A percentile compares a stretch with the other conserved stretches of the same genome.
phyloP scores from a whole-genome alignment of 495 filamentous ascomycete species.

The Aspergillus sclerotioniger region DNA sequence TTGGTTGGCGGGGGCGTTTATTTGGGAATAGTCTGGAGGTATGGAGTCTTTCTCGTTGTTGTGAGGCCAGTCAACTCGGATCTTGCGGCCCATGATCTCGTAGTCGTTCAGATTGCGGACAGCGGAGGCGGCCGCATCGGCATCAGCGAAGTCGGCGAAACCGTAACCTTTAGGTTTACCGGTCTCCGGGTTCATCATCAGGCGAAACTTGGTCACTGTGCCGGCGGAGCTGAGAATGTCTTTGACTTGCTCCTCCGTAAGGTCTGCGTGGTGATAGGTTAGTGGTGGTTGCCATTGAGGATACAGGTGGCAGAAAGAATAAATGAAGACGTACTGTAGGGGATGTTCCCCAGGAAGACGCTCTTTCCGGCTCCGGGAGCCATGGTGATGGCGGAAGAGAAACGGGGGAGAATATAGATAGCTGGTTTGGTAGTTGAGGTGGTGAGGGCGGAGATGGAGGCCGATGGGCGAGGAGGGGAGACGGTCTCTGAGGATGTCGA shows the following conservation, averaged over 20 bases:
- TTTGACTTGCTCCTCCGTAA: slow-evolving; percentile 91
- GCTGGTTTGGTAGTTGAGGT: not conserved
- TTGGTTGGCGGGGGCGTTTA: too few species aligned
- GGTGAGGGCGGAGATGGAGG: not conserved
- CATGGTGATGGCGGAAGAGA: slow-evolving; percentile 38
- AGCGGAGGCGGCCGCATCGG: slow-evolving; percentile 87
- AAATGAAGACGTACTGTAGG: slow-evolving; percentile 49
- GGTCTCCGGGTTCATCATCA: slow-evolving; percentile 95
- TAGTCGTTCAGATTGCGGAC: slow-evolving; percentile 95
- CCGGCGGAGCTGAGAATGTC: slow-evolving; percentile 87
- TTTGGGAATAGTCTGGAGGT: slow-evolving; percentile 45
- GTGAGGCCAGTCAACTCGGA: slow-evolving; percentile 93
- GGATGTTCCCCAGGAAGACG: slow-evolving; percentile 85
- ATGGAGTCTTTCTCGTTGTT: slow-evolving; percentile 78
- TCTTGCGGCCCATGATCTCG: slow-evolving; percentile 92
- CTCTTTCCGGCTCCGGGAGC: slow-evolving; percentile 57
- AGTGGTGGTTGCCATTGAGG: not conserved
- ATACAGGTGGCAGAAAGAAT: not conserved
- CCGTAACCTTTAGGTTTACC: slow-evolving; percentile 95
- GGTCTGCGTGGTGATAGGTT: slow-evolving; percentile 50
- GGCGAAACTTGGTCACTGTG: slow-evolving; percentile 84
- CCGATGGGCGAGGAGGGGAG: not conserved
- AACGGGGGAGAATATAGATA: not conserved
- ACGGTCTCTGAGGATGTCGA: not conserved
- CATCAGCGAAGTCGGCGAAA: slow-evolving; percentile 89